Conservation (phyloP, 495 filamentous ascomycete species). For the Daldinia loculata region DNA sequence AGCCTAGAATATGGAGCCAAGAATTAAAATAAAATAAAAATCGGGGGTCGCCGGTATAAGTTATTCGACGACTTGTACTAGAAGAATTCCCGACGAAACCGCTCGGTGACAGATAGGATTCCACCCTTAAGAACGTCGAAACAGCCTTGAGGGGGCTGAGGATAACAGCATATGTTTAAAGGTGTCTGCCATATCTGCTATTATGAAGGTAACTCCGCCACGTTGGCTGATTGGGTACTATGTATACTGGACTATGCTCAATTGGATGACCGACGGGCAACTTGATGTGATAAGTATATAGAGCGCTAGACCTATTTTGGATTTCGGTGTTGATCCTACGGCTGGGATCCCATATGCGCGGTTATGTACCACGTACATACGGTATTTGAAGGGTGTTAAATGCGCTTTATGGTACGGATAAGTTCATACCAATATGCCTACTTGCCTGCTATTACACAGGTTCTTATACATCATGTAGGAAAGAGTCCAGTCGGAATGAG, state of each 20-base stretch:
- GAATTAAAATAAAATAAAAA: neutral
- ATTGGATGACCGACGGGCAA: constrained; percentile 41
- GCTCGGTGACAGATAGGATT: constrained; percentile 35
- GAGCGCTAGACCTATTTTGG: constrained; percentile 32
- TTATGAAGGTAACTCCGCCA: constrained; percentile 33
- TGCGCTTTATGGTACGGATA: too few species aligned
- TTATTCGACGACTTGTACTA: constrained; percentile 8
- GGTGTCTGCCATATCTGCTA: neutral
- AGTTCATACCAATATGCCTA: neutral
- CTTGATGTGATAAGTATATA: constrained; percentile 22
- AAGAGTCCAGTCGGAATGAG: too few species aligned
- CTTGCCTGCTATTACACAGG: neutral
- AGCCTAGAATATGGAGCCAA: neutral
- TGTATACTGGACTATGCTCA: constrained; percentile 34
- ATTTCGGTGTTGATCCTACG: constrained; percentile 42
- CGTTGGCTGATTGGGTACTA: neutral
- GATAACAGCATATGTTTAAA: neutral
- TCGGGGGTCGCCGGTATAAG: constrained; percentile 22
- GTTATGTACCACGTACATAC: neutral
- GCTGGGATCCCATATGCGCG: constrained; percentile 1
- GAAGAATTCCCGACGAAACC: constrained; percentile 18
- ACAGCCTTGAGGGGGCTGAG: constrained; percentile 14
- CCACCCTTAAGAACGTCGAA: neutral
- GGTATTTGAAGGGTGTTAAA: neutral
- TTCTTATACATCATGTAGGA: neutral